Evolutionary conservation across 768 basidiomycete species (phyloP), one percentile per base, ranked within the genome.

Genomic region (Termitomyces sp.): DNA sequence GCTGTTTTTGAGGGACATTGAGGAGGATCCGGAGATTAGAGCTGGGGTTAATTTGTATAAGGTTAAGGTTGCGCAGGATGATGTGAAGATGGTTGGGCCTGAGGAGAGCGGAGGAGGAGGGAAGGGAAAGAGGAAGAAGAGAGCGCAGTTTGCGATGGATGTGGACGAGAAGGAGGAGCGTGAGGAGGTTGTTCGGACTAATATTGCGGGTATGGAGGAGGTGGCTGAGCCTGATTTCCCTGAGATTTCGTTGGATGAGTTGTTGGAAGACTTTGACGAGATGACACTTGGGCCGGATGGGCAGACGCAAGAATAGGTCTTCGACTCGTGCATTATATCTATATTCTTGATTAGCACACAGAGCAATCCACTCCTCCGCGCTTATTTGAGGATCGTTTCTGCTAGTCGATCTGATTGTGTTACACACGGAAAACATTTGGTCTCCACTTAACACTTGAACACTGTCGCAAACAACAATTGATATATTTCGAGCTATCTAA

Each of bases 11-110:
- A 84, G 91, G 50, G 95, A 97, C 64, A 75, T 98, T 53, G 95
- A 97, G 74, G 96, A 98, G 73, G 96, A 98, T 75, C 88, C 89
- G 22, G 96, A 98, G 79, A 78, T 98, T 79, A 85, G 96, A 42
- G 81, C 82, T 6, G 85, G 85, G 9, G 88, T 98, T 67, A 96
- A 97, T 74, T 69, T 98, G 58, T 98, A 96, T 81, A 91, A 88
- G 76, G 78, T 84, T 2, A 64, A 70, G 55, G 28, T 6, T 32
- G 12, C 39, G 3, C 28, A 42, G 18, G 55, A 16, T 12, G 81
- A 86, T 59, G 81, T 80, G 54, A 79, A 78, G 67, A 84, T 87
- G 82, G 81, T 74, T 51, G 76, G 77, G 65, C 81, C 76, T 4
- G 80, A 65, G 63, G 69, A 67, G 61, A 69, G 40, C 8, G 42